Conservation (phyloP, 2,329 filamentous ascomycete genomes). For the Trichophyton rubrum region DNA sequence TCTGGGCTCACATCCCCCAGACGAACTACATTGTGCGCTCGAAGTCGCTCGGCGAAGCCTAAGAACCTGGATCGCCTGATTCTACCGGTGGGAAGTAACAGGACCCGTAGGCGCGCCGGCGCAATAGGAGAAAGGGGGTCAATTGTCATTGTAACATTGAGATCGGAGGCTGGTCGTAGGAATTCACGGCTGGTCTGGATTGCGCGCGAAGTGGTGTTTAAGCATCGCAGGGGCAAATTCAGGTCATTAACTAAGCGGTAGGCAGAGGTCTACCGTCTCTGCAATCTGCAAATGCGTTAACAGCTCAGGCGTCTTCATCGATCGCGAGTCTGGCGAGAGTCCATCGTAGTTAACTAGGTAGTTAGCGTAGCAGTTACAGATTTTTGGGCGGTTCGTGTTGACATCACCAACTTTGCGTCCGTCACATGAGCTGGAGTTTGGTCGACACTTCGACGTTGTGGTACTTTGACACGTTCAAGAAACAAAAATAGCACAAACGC, state of each 20-base stretch:
- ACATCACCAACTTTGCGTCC: not conserved
- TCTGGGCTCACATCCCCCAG: constrained; percentile 79
- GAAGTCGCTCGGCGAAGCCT: constrained; percentile 64
- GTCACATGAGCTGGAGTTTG: not conserved
- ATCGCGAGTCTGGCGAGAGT: not conserved
- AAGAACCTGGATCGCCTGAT: constrained; percentile 73
- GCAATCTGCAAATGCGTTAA: not conserved
- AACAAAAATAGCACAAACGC: not conserved
- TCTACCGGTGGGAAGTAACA: constrained; percentile 74
- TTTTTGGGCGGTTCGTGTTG: not conserved
- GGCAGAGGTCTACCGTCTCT: not conserved
- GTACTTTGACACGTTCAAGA: not conserved
- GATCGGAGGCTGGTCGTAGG: constrained; percentile 11
- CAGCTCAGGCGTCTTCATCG: not conserved
- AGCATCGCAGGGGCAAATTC: not conserved
- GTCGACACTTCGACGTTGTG: not conserved
- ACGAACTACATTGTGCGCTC: constrained; percentile 66
- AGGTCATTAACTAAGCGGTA: not conserved
- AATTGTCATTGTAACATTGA: constrained; percentile 60
- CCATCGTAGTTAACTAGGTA: not conserved
- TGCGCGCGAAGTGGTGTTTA: not conserved
- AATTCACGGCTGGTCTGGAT: not conserved
- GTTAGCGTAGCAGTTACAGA: not conserved
- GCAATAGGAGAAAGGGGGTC: constrained; percentile 84
- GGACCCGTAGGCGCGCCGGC: constrained; percentile 77